Percentiles rank a stretch among this genome's conserved stretches.
phyloP scores from a whole-genome alignment of 1,139 yeast species.

The Kurtzmaniella quercitrusa region DNA sequence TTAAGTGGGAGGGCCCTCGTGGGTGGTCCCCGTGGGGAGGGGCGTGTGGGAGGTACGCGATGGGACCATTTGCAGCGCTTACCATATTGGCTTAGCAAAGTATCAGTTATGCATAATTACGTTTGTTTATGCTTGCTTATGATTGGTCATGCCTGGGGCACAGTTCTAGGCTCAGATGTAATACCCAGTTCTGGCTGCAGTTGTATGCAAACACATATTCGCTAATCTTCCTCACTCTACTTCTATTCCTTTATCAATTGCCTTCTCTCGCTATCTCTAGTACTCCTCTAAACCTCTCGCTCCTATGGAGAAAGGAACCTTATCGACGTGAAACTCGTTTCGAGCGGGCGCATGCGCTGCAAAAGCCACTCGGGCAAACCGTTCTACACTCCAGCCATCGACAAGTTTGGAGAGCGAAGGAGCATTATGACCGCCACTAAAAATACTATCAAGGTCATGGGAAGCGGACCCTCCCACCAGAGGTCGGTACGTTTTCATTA shows the following conservation, averaged over 20 bases:
- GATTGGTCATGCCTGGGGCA: no score
- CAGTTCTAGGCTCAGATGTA: no score
- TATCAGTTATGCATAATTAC: no score
- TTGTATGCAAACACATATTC: no score
- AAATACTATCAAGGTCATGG: slow-evolving; percentile 11
- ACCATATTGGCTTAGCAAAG: no score
- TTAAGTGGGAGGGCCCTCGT: not conserved
- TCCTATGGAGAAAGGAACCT: slow-evolving; percentile 14
- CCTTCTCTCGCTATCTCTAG: not conserved
- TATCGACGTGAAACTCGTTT: slow-evolving; percentile 2
- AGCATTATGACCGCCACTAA: not conserved
- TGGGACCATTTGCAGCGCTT: no score
- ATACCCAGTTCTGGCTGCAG: no score
- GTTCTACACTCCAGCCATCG: slow-evolving; percentile 26
- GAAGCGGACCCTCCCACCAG: slow-evolving; percentile 7
- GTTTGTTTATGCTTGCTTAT: no score
- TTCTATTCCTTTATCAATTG: no score
- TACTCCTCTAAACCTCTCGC: slow-evolving; percentile 11
- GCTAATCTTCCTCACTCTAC: no score
- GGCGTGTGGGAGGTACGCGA: no score
- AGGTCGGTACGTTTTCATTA: slow-evolving; percentile 34
- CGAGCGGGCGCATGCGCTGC: not conserved
- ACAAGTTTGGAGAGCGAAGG: slow-evolving; percentile 9
- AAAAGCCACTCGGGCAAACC: slow-evolving; percentile 13
- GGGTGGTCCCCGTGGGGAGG: no score